Conservation (phyloP, 805 yeast genomes). For the Lachancea meyersii region DNA sequence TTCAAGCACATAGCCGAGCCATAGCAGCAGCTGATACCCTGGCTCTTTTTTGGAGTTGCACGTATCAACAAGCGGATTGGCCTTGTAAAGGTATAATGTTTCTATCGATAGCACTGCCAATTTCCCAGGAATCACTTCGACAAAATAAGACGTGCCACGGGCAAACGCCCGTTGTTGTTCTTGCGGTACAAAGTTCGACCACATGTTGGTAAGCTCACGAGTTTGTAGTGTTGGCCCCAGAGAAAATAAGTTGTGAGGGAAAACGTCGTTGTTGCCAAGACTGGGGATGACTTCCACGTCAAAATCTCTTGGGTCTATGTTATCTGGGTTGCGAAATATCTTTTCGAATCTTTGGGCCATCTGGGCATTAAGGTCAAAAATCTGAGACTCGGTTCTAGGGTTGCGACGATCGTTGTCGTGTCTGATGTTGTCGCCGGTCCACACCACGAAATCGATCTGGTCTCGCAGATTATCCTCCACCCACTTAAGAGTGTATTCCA, state of each 20-base stretch:
- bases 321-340: constrained; percentile 44
- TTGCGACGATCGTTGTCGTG: constrained; percentile 71
- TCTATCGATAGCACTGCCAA: constrained; percentile 75
- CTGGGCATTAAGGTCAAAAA: constrained; percentile 59
- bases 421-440: constrained; percentile 88
- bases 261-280: constrained; percentile 82
- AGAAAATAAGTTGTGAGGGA: constrained; percentile 79
- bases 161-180: constrained; percentile 70
- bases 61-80: constrained; percentile 76
- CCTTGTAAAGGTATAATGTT: constrained; percentile 65
- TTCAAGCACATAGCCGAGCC: constrained; percentile 70
- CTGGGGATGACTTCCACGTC: constrained; percentile 56
- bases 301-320: constrained; percentile 40
- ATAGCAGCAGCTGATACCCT: constrained; percentile 67
- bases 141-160: constrained; percentile 67
- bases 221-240: constrained; percentile 89
- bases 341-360: constrained; percentile 49
- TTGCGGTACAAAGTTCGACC: constrained; percentile 70
- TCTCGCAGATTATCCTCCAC: constrained; percentile 56
- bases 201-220: constrained; percentile 63
- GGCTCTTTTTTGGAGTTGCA: constrained; percentile 71
- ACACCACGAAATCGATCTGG: constrained; percentile 75
- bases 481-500: constrained; percentile 63
- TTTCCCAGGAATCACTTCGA: constrained; percentile 72
- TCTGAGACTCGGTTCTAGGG: constrained; percentile 70